Evolutionary conservation across 2,329 filamentous ascomycete genomes (phyloP), one percentile per base, ranked within the genome.

Genomic region (Hypomyces perniciosus): DNA sequence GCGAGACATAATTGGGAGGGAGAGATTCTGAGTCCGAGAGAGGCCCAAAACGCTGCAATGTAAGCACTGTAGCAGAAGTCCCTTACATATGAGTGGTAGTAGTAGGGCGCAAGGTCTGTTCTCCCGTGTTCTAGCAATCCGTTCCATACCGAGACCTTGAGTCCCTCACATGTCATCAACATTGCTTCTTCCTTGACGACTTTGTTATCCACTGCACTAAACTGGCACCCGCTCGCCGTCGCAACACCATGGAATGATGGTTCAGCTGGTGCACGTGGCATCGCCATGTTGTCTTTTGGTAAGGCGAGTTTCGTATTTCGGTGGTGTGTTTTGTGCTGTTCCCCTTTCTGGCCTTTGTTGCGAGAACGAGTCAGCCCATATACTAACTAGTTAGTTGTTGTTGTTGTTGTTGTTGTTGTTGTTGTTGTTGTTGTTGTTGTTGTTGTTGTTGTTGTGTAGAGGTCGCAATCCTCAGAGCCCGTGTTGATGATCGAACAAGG

Each of bases 161-260:
- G 46, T 20, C 50, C 49, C 39, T 52, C 50, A 52, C 46, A 49
- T 52, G 49, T 52, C 50, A 48, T 30, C 37, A 33, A 12, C 8
- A 12, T 38, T 35, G 34, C 33, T 42, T 29, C 9, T 6, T 29
- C 9, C n/a, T 6, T 40, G 26, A 27, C 38, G 37, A 48, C 38
- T 13, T 6, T 10, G 20, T 42, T 37, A 8, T 28, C 26, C 20
- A 41, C 39, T 29, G 28, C 13, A 31, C 41, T n/a, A 8, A 26
- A 41, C 38, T 39, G 35, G 13, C 37, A 37, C 31, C 43, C 13
- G 44, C 43, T 39, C 48, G 48, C 48, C 48, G 48, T 46, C 43
- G 48, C 43, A 46, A 45, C 35, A 46, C 43, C 33, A 41, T n/a
- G 31, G 12, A 31, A 51, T 46, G 44, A 50, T 40, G 48, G 44